phyloP scores from a whole-genome alignment of 2,329 filamentous ascomycete species.

The Metarhizium sp. region DNA sequence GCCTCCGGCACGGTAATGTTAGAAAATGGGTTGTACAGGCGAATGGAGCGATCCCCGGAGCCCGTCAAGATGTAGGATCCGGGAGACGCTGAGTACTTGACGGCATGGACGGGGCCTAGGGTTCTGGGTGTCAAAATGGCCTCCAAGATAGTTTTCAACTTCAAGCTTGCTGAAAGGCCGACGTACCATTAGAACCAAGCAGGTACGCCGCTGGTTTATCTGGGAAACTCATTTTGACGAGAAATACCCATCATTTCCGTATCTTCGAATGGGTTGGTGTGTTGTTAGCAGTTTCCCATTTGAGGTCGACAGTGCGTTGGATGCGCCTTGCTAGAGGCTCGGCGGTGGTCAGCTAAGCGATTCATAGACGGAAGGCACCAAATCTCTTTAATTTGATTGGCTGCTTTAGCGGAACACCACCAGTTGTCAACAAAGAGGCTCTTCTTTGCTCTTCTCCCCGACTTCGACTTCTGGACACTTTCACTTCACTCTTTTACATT shows the following conservation, averaged over 20 bases:
- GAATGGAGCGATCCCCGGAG: slow-evolving; percentile 73
- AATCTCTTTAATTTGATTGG: background rate
- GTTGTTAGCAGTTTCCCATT: background rate
- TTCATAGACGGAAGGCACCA: background rate
- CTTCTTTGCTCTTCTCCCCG: background rate
- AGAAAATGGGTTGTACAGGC: slow-evolving; percentile 72
- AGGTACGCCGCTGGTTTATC: slow-evolving; percentile 44
- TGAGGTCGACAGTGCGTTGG: background rate
- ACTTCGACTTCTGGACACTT: background rate
- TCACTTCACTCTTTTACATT: background rate
- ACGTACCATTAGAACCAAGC: slow-evolving; percentile 48
- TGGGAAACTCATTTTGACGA: slow-evolving; percentile 32
- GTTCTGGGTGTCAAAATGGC: background rate
- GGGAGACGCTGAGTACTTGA: slow-evolving; percentile 62
- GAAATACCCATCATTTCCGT: slow-evolving; percentile 10
- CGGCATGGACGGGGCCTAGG: slow-evolving; percentile 60
- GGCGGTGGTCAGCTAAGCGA: background rate
- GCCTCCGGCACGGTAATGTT: slow-evolving; percentile 27
- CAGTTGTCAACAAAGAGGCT: background rate
- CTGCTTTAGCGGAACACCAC: background rate
- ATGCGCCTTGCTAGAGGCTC: background rate
- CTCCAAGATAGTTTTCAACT: background rate
- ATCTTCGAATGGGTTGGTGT: background rate
- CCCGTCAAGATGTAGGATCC: slow-evolving; percentile 78
- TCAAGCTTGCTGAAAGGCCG: background rate